Evolutionary conservation across 108 stramenopile species (phyloP).

Genomic region (Nitzschia sp.): DNA sequence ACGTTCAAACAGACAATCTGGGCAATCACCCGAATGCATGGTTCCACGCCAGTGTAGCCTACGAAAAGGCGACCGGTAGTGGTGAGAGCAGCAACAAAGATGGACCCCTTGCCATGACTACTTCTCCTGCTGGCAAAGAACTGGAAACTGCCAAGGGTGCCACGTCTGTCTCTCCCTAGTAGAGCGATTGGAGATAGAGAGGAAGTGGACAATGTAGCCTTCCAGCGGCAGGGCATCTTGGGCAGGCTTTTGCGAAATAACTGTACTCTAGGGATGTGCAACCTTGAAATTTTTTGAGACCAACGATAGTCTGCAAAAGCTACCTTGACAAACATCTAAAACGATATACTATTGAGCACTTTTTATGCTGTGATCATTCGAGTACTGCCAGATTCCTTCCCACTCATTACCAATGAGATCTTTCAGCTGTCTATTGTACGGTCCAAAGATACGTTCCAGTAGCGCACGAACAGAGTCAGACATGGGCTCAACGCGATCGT

Average conservation of each 20-base stretch:
- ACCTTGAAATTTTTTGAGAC: too few relatives aligned
- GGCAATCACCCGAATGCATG: slow-evolving; percentile 98
- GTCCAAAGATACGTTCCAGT: slow-evolving; percentile 9
- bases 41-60: slow-evolving; percentile 83
- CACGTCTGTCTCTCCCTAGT: background rate
- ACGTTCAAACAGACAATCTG: slow-evolving; percentile 77
- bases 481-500: slow-evolving; percentile 1
- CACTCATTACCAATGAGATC: slow-evolving; percentile 12
- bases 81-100: too few relatives aligned
- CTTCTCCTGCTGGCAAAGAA: too few relatives aligned
- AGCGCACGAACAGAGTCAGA: background rate
- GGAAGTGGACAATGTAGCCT: background rate
- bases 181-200: background rate
- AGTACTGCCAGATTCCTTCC: slow-evolving; percentile 6
- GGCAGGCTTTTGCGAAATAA: too few relatives aligned
- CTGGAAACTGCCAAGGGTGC: too few relatives aligned
- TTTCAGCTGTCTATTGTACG: slow-evolving; percentile 18
- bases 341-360: too few relatives aligned
- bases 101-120: too few relatives aligned
- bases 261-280: too few relatives aligned
- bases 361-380: too few relatives aligned
- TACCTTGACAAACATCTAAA: too few relatives aligned
- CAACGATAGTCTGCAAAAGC: too few relatives aligned
- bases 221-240: too few relatives aligned
- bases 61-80: slow-evolving; percentile 13